Base-by-base conservation (phyloP, 768 basidiomycete genomes). In the Termitomyces sp. region DNA sequence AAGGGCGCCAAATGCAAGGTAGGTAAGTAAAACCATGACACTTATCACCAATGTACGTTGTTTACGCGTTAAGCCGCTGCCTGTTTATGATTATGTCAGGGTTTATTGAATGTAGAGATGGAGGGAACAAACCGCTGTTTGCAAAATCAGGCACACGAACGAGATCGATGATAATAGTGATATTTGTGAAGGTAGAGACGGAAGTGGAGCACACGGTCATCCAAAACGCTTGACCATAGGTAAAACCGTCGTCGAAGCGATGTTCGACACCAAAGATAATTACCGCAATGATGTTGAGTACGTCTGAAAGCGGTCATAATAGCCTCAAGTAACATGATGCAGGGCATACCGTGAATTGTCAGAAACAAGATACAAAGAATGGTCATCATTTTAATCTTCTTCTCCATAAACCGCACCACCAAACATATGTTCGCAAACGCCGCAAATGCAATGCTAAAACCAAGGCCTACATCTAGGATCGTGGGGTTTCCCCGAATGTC, bases 1-100 rank as follows among this genome's bases (percentile, higher is more conserved):
- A 14, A 90, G 74, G 0, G 86, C 81, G 5, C 92, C 92, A 10
- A 94, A 64, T 0, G 86, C 88, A 58, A 93, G 76, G 67, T 91
- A 93, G 57, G 76, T 75, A 24, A 94, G 76, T 1, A 94, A 72
- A 16, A 86, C 66, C 63, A 94, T 94, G 56, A 88, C 83, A 36
- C 89, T 81, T 57, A 94, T 86, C 33, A 88, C 82, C n/a, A 94
- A 79, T 0, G 85, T 81, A 4, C 91, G 82, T 63, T 94, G 92
- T 65, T 85, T 91, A 24, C 80, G 79, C 0, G 91, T 94, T 38
- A 94, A 71, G 1, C 92, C 92, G 61, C 88, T 91, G 5, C 87
- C 88, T 90, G 52, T 24, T 40, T 30, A 30, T 6, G 16, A 5
- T n/a, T 4, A 26, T 13, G n/a, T 32, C 32, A 60, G 52, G 48